Evolutionary conservation across 805 yeast genomes (phyloP).

Genomic region (Cyberlindnera maclurae): DNA sequence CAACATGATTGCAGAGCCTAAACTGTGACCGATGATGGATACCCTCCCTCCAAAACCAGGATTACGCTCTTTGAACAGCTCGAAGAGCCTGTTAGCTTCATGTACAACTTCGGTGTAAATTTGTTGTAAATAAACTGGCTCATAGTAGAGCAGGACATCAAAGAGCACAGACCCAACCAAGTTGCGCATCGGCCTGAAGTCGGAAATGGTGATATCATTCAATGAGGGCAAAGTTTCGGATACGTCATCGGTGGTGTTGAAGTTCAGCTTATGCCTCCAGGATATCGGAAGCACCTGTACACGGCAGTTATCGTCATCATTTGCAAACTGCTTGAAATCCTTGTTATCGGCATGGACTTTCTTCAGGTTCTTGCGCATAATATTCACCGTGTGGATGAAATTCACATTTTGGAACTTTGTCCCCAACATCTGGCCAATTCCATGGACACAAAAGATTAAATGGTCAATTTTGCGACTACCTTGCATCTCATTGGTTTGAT

Average conservation of each 20-base stretch:
- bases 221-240: conserved; percentile 49
- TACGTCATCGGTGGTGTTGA: conserved; percentile 43
- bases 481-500: conserved; percentile 37
- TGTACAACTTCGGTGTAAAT: conserved; percentile 55
- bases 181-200: conserved; percentile 69
- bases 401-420: conserved; percentile 71
- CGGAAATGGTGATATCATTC: conserved; percentile 67
- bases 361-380: conserved; percentile 48
- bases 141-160: conserved; percentile 76
- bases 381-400: conserved; percentile 78
- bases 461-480: conserved; percentile 50
- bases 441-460: conserved; percentile 84
- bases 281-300: conserved; percentile 85
- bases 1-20: conserved; percentile 80
- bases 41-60: conserved; percentile 76
- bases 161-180: conserved; percentile 80
- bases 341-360: conserved; percentile 37
- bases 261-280: conserved; percentile 79
- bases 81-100: conserved; percentile 59
- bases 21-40: conserved; percentile 83
- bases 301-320: conserved; percentile 36
- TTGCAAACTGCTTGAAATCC: conserved; percentile 28
- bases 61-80: conserved; percentile 50
- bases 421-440: conserved; percentile 88
- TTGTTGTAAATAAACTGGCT: conserved; percentile 54